Conservation (phyloP, 129 eudicot species). For the Arctium minus region DNA sequence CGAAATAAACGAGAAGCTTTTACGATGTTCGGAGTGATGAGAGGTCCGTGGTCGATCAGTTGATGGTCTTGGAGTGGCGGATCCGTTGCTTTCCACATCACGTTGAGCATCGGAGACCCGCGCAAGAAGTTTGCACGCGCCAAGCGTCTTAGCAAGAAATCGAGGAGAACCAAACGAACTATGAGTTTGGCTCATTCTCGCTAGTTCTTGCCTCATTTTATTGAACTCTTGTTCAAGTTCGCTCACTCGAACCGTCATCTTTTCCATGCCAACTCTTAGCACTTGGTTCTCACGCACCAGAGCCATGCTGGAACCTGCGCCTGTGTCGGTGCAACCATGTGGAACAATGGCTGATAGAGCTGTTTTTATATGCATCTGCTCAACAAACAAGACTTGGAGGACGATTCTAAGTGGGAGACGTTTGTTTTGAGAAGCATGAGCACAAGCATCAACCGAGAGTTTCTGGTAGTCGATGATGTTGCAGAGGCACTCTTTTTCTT, state of each 20-base stretch:
- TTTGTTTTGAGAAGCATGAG: slow-evolving; percentile 75
- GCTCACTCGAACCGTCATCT: slow-evolving; percentile 60
- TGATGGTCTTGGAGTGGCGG: slow-evolving; percentile 50
- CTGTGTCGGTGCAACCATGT: slow-evolving; percentile 21
- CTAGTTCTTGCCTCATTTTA: slow-evolving; percentile 56
- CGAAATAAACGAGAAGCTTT: slow-evolving; percentile 38
- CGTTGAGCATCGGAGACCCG: slow-evolving; percentile 40
- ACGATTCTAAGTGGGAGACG: slow-evolving; percentile 71
- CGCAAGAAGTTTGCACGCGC: slow-evolving; percentile 45
- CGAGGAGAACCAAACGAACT: slow-evolving; percentile 52
- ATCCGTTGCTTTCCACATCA: slow-evolving; percentile 33
- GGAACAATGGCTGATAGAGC: slow-evolving; percentile 41
- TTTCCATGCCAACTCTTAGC: slow-evolving; percentile 65
- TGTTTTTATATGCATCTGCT: slow-evolving; percentile 71
- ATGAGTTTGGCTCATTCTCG: slow-evolving; percentile 45
- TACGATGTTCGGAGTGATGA: slow-evolving; percentile 23
- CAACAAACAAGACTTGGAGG: slow-evolving; percentile 82
- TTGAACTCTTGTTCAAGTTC: slow-evolving; percentile 73
- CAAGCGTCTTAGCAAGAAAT: slow-evolving; percentile 31
- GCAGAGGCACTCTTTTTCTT: slow-evolving; percentile 73
- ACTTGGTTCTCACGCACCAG: slow-evolving; percentile 66
- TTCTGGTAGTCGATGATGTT: slow-evolving; percentile 62
- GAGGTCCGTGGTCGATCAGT: slow-evolving; percentile 39
- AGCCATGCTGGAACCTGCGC: slow-evolving; percentile 17
- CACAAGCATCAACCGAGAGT: slow-evolving; percentile 79